Conservation (phyloP, 2,329 filamentous ascomycete species). For the Hymenoscyphus linearis region DNA sequence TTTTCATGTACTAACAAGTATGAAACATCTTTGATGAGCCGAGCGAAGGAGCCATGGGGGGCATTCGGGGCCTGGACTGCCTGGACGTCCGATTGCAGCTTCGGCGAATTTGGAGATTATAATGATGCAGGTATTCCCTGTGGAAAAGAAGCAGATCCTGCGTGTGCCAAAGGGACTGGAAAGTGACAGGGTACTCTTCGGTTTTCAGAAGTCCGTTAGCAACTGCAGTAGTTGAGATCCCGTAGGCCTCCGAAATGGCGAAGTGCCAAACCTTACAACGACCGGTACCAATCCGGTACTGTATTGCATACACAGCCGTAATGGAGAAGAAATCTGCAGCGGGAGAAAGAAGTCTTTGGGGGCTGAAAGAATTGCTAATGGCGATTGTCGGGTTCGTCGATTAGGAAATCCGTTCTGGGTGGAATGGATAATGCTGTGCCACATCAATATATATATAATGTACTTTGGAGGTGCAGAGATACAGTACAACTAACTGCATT, state of each 20-base stretch:
- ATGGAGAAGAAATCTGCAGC: slow-evolving; percentile 2
- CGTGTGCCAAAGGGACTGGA: slow-evolving; percentile 7
- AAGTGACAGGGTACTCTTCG: slow-evolving; percentile 5
- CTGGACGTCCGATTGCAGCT: slow-evolving; percentile 4
- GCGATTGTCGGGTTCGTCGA: background rate
- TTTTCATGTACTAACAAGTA: slow-evolving; percentile 28
- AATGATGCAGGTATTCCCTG: slow-evolving; percentile 1
- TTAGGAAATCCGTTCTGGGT: background rate
- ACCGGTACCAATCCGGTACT: background rate
- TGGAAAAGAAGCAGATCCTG: slow-evolving; percentile 8
- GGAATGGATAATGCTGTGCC: slow-evolving; percentile 5
- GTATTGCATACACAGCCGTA: background rate
- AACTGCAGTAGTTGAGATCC: slow-evolving; percentile 3
- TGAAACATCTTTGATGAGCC: slow-evolving; percentile 31
- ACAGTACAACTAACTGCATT: slow-evolving; percentile 1
- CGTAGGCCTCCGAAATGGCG: slow-evolving; percentile 1
- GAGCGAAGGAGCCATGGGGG: slow-evolving; percentile 28
- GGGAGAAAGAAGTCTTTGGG: background rate
- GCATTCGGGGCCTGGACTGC: slow-evolving; percentile 5
- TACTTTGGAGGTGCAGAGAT: slow-evolving; percentile 6
- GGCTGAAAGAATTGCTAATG: background rate
- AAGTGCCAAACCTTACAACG: slow-evolving; percentile 3
- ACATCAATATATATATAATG: slow-evolving; percentile 10
- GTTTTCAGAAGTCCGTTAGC: background rate
- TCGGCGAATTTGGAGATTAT: slow-evolving; percentile 9